Percentiles rank a stretch among this genome's conserved stretches.
Evolutionary conservation across 257 asterid species (phyloP).

Genomic region (Eustoma russellianum): DNA sequence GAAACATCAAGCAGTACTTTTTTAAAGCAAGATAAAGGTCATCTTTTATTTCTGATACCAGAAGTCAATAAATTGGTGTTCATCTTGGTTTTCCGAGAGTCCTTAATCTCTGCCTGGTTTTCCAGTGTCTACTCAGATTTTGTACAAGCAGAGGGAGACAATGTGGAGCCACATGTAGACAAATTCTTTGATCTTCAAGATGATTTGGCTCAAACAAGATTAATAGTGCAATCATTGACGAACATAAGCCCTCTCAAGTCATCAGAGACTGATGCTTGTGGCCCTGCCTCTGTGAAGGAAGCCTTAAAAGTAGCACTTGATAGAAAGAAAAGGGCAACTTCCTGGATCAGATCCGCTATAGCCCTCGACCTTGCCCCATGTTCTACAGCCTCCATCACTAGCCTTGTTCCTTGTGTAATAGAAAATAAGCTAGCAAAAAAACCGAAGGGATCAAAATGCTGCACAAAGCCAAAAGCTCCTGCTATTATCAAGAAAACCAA

Average conservation of each 20-base stretch:
- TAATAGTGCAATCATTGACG: slow-evolving; percentile 47
- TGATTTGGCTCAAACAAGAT: slow-evolving; percentile 34
- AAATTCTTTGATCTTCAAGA: slow-evolving; percentile 43
- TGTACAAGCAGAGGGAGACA: slow-evolving; percentile 37
- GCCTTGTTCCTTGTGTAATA: slow-evolving; percentile 4
- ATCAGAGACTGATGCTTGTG: slow-evolving; percentile 28
- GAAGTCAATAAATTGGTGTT: not conserved
- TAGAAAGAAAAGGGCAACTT: slow-evolving; percentile 43
- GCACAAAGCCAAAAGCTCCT: slow-evolving; percentile 26
- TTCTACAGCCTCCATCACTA: slow-evolving; percentile 7
- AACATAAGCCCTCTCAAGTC: slow-evolving; percentile 30
- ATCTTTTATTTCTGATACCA: too few species aligned
- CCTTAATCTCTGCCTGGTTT: slow-evolving; percentile 8
- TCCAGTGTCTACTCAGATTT: slow-evolving; percentile 56
- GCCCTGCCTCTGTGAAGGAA: slow-evolving; percentile 31
- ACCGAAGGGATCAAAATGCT: slow-evolving; percentile 4
- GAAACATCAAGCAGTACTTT: too few species aligned
- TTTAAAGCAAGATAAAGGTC: too few species aligned
- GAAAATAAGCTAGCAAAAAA: slow-evolving; percentile 15
- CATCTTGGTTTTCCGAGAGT: not conserved
- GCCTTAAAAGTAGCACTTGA: slow-evolving; percentile 29
- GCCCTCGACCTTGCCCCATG: slow-evolving; percentile 51
- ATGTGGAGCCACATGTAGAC: slow-evolving; percentile 42
- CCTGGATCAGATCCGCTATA: slow-evolving; percentile 61
- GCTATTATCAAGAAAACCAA: slow-evolving; percentile 13